These are phyloP conservation scores for Chrysochromulina parva DNA, from an alignment of 78 protist species.

Conservation along the genomic window DNA sequence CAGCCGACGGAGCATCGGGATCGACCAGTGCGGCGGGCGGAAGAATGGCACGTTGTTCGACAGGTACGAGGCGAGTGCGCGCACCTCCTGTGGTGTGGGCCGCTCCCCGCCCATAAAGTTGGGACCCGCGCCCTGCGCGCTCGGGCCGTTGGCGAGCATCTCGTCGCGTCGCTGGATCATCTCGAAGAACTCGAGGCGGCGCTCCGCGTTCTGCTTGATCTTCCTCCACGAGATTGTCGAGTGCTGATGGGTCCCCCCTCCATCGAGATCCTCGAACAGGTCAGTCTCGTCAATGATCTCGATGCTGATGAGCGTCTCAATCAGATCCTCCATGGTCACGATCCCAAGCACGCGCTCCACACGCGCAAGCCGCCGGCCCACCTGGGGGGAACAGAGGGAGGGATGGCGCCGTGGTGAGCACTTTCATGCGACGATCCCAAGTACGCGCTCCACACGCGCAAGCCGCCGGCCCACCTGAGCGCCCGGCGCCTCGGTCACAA, in stretches of 20 bases:
- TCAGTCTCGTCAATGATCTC: background rate
- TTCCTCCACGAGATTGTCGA: background rate
- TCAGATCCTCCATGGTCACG: slow-evolving; percentile 51
- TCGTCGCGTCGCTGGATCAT: background rate
- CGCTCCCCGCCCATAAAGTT: background rate
- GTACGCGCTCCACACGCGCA: background rate
- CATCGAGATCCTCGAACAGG: background rate
- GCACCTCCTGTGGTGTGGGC: background rate
- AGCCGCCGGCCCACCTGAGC: background rate
- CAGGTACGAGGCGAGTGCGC: background rate
- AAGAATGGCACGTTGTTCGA: background rate
- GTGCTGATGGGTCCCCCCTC: too few species aligned
- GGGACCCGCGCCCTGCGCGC: too few species aligned
- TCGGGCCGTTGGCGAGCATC: too few species aligned
- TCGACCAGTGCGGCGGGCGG: background rate
- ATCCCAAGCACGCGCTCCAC: background rate
- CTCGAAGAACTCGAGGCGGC: background rate
- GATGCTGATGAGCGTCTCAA: slow-evolving; percentile 37
- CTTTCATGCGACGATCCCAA: too few species aligned
- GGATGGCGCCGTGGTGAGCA: too few species aligned
- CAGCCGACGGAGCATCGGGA: background rate
- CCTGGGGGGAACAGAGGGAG: background rate
- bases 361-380: background rate
- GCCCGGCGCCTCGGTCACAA: background rate
- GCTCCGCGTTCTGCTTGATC: background rate